Conservation (phyloP, 176 grass and related monocot genomes). For the Puya raimondii region DNA sequence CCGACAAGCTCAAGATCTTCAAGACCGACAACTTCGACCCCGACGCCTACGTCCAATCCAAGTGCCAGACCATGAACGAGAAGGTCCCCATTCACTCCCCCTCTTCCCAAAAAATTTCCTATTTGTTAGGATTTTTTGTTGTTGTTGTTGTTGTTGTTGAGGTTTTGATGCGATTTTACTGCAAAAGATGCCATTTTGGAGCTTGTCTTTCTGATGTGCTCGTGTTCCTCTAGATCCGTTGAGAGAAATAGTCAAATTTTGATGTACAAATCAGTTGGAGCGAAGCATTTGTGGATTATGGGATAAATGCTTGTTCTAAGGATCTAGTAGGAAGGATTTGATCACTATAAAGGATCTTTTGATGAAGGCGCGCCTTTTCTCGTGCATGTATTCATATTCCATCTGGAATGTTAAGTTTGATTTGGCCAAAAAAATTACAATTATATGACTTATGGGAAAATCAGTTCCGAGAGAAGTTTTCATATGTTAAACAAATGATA, state of each 20-base stretch:
- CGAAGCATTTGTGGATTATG: too few relatives aligned
- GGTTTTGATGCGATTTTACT: background rate
- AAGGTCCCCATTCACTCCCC: slow-evolving; percentile 36
- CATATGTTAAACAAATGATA: too few relatives aligned
- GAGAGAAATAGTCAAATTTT: background rate
- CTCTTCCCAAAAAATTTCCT: too few relatives aligned
- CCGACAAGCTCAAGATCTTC: slow-evolving; percentile 99
- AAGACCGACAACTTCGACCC: slow-evolving; percentile 97
- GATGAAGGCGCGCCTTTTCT: too few relatives aligned
- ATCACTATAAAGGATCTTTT: too few relatives aligned
- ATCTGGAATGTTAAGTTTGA: too few relatives aligned
- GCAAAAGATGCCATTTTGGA: background rate
- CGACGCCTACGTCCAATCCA: slow-evolving; percentile 93
- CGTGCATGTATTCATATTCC: too few relatives aligned
- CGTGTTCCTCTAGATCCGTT: background rate
- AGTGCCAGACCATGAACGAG: slow-evolving; percentile 96
- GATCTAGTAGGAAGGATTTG: background rate
- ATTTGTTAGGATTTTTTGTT: background rate
- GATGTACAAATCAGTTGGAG: background rate
- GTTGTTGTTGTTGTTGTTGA: background rate
- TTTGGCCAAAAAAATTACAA: too few relatives aligned
- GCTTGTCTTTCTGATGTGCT: background rate
- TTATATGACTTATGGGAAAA: too few relatives aligned
- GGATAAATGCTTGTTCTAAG: background rate
- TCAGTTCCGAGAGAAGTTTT: too few relatives aligned